Conservation (phyloP, 495 filamentous ascomycete genomes). For the Halenospora varia region DNA sequence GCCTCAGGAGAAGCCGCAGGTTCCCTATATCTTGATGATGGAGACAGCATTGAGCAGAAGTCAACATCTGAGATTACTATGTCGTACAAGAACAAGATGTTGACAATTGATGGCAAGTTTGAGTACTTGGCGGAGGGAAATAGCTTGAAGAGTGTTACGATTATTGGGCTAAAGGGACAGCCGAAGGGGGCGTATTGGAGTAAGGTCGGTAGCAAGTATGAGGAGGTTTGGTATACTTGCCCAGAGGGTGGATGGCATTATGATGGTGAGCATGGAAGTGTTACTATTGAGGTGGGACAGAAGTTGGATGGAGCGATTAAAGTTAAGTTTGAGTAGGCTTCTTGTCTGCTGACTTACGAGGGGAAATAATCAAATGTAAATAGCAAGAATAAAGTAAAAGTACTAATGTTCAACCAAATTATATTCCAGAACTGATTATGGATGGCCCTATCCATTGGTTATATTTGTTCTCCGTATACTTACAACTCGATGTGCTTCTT, state of each 20-base stretch:
- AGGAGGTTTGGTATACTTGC: not conserved
- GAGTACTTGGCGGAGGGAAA: constrained; percentile 22
- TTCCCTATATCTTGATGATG: constrained; percentile 83
- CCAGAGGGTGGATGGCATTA: not conserved
- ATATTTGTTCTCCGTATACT: too few species aligned
- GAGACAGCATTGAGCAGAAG: constrained; percentile 51
- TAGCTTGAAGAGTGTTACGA: not conserved
- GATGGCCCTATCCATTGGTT: too few species aligned
- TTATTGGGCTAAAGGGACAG: not conserved
- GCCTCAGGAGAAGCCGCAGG: constrained; percentile 69
- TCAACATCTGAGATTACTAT: constrained; percentile 46
- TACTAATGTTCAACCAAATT: too few species aligned
- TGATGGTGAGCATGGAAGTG: not conserved
- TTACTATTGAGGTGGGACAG: not conserved
- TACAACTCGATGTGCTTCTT: too few species aligned
- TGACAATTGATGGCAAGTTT: constrained; percentile 45
- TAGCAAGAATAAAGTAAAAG: too few species aligned
- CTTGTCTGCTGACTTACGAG: too few species aligned
- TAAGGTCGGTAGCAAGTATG: not conserved
- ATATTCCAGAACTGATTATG: too few species aligned
- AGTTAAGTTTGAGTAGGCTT: not conserved
- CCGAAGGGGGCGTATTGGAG: not conserved
- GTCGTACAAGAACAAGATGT: constrained; percentile 42
- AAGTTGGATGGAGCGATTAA: not conserved
- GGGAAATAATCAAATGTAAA: too few species aligned